Evolutionary conservation across 2,329 filamentous ascomycete genomes (phyloP).

Genomic region (Colletotrichum sp.): DNA sequence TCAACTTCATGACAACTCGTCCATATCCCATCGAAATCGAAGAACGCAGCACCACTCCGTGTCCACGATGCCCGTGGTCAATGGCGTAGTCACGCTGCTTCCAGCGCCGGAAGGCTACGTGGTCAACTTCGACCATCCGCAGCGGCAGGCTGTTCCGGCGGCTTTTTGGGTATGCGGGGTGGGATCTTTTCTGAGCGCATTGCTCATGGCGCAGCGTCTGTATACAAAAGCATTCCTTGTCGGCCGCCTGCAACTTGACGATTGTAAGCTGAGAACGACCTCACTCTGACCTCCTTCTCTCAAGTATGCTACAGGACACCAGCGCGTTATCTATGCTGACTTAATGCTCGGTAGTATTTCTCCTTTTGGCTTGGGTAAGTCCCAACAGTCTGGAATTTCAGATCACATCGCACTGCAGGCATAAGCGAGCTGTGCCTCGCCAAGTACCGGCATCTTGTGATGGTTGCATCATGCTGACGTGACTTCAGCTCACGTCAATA

Average conservation of each 20-base stretch:
- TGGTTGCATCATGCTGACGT: not conserved
- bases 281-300: not conserved
- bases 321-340: not conserved
- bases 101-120: constrained; percentile 34
- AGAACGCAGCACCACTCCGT: not conserved
- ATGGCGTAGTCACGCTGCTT: constrained; percentile 29
- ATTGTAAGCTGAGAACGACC: constrained; percentile 9
- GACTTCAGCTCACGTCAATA: constrained; percentile 2
- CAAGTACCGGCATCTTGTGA: not conserved
- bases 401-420: not conserved
- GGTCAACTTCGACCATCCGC: constrained; percentile 37
- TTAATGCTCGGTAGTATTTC: not conserved
- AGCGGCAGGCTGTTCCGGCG: constrained; percentile 25
- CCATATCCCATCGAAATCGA: not conserved
- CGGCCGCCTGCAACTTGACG: constrained; percentile 21
- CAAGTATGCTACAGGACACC: not conserved
- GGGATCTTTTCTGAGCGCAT: constrained; percentile 30
- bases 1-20: not conserved
- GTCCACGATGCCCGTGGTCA: constrained; percentile 22
- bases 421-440: not conserved
- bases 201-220: constrained; percentile 30
- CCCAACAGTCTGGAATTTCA: not conserved
- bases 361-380: not conserved
- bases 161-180: constrained; percentile 28
- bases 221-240: constrained; percentile 25